Conservation (phyloP, 495 filamentous ascomycete genomes). For the Xylaria flabelliformis region DNA sequence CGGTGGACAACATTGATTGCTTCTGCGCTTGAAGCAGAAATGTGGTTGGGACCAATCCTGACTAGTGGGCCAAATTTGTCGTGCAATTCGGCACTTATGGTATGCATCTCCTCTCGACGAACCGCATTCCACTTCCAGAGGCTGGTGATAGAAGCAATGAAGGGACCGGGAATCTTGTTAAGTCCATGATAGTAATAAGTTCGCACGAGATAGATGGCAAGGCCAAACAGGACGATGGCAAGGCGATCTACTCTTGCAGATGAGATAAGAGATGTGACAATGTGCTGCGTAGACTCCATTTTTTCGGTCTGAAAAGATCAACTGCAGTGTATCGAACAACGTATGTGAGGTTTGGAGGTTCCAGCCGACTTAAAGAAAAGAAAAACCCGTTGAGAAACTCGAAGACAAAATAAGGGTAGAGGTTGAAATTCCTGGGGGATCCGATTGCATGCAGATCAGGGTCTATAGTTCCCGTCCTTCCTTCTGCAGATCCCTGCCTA, state of each 20-base stretch:
- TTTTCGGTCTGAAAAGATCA: background rate
- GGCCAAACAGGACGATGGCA: background rate
- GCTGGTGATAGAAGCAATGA: constrained; percentile 16
- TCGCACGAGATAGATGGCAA: constrained; percentile 5
- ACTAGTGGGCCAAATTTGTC: constrained; percentile 35
- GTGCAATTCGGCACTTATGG: constrained; percentile 22
- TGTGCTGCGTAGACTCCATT: constrained; percentile 15
- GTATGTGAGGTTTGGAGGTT: background rate
- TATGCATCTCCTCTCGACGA: constrained; percentile 26
- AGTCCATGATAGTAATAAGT: constrained; percentile 10
- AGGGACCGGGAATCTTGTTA: constrained; percentile 17
- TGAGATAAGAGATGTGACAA: constrained; percentile 3
- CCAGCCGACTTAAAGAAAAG: background rate
- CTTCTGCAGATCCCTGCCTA: background rate
- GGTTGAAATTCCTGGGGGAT: background rate
- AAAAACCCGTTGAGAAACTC: background rate
- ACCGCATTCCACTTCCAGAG: constrained; percentile 31
- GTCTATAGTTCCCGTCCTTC: background rate
- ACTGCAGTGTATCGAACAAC: background rate
- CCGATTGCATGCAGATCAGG: background rate
- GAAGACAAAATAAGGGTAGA: background rate
- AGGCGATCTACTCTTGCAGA: constrained; percentile 13
- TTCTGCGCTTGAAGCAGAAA: constrained; percentile 32
- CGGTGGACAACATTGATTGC: constrained; percentile 29
- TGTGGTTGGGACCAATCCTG: constrained; percentile 39